phyloP scores from a whole-genome alignment of 805 yeast species.

The Huiozyma naganishii region DNA sequence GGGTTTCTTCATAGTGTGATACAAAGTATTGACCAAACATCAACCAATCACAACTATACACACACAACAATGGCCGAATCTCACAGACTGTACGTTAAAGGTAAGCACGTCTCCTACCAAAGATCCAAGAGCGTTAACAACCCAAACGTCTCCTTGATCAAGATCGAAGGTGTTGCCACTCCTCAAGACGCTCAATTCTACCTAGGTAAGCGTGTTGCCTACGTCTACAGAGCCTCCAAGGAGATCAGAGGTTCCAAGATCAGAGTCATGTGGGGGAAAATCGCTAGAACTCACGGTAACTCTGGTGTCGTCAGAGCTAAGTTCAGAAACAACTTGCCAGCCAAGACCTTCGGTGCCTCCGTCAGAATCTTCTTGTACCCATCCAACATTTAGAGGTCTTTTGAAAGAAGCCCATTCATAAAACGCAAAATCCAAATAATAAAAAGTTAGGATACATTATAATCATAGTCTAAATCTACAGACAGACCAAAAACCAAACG shows the following conservation, averaged over 20 bases:
- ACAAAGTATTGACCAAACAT: neutral
- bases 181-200: constrained; percentile 96
- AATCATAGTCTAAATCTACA: too few species aligned
- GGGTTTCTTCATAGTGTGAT: too few species aligned
- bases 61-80: constrained; percentile 75
- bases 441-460: neutral
- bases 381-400: constrained; percentile 78
- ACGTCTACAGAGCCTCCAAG: constrained; percentile 97
- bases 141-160: constrained; percentile 95
- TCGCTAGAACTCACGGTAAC: constrained; percentile 98
- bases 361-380: constrained; percentile 99
- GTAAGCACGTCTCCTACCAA: constrained; percentile 99
- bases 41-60: neutral
- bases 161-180: constrained; percentile 90
- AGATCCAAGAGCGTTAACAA: constrained; percentile 97
- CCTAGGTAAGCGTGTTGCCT: constrained; percentile 98
- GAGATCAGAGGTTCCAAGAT: constrained; percentile 98
- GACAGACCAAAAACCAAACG: too few species aligned
- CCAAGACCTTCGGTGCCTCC: constrained; percentile 99
- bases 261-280: constrained; percentile 99
- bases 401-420: constrained; percentile 3
- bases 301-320: constrained; percentile 96
- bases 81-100: constrained; percentile 99
- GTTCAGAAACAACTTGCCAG: constrained; percentile 98
- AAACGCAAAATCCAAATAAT: constrained; percentile 1